These are phyloP conservation scores for Maudiozyma humilis DNA, from an alignment of 1,139 yeast species.

Conservation along the genomic window DNA sequence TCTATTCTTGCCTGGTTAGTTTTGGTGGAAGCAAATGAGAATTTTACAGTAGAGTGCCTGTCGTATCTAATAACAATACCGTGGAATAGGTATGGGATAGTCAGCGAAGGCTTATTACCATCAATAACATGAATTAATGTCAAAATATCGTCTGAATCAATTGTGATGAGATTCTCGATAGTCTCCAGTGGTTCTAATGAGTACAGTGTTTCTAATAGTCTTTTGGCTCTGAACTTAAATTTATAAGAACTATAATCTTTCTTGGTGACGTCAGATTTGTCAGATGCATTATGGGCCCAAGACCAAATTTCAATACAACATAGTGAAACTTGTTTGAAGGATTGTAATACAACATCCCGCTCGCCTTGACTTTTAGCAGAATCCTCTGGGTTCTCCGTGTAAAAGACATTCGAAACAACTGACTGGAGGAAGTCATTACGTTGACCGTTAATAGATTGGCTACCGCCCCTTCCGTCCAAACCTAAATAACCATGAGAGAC, in stretches of 20 bases:
- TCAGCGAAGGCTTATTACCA: constrained; percentile 72
- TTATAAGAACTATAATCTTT: constrained; percentile 48
- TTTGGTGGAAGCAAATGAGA: constrained; percentile 13
- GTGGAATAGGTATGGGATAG: constrained; percentile 59
- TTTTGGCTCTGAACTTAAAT: constrained; percentile 64
- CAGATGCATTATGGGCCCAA: constrained; percentile 70
- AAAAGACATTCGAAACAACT: constrained; percentile 67
- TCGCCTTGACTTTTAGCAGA: constrained; percentile 48
- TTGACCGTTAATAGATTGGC: constrained; percentile 14
- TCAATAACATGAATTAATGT: constrained; percentile 55
- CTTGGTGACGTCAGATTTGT: constrained; percentile 40
- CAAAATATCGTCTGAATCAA: constrained; percentile 17
- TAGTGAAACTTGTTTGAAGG: constrained; percentile 54
- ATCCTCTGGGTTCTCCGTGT: constrained; percentile 60
- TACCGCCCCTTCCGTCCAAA: constrained; percentile 27
- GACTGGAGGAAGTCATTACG: constrained; percentile 30
- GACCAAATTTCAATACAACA: constrained; percentile 60
- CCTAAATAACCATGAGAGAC: constrained; percentile 53
- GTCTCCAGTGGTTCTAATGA: constrained; percentile 66
- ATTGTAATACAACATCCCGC: constrained; percentile 46
- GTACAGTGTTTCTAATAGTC: constrained; percentile 60
- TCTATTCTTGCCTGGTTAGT: constrained; percentile 12
- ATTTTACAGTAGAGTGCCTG: constrained; percentile 23
- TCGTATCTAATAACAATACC: constrained; percentile 43
- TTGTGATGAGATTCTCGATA: constrained; percentile 51